Evolutionary conservation across 352 stramenopile genomes (phyloP), one percentile per base, ranked within the genome.

Genomic region (Elongisporangium undulatum): DNA sequence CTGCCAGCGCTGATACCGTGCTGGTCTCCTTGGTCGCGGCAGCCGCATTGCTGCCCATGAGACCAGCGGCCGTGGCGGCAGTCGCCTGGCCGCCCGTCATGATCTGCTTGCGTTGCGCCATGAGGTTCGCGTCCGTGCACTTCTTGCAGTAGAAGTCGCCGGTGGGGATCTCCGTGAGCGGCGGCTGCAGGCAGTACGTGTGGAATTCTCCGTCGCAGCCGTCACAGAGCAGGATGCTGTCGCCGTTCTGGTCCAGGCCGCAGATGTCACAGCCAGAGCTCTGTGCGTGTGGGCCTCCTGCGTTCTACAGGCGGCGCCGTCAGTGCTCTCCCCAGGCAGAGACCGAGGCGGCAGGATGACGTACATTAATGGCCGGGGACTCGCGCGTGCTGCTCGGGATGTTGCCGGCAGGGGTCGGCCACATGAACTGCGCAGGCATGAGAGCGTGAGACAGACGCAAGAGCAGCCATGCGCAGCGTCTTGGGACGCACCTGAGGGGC

Each of bases 131-230:
- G 51, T 80, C 75, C 10, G 68, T 85, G 56, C 80, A 84, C 53
- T 81, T 87, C 62, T 84, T 82, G 61, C 83, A 94, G 69, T 89
- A 94, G 53, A 94, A 94, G 55, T 94, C 83, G 39, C 82, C 83
- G 3, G 76, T 68, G 7, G 85, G 85, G 66, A 94, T 90, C 64
- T 90, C 77, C 0, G 61, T 60, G 4, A 94, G 70, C 50, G 85
- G 83, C 8, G 85, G 85, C 53, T 83, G 72, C 16, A 94, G 79
- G 68, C 85, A 94, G 61, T 92, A 91, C 13, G 64, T 93, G 72
- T 94, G 85, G 68, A 93, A 94, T 74, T 94, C 85, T n/a, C 71
- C 83, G 56, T 92, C 81, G 63, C 85, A 94, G 67, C 85, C 82
- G 58, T 94, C 85, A 38, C 85, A 94, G 9, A 94, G 75, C 53